These are phyloP conservation scores for Claviceps purpurea DNA, from an alignment of 2,329 filamentous ascomycete species.

Conservation along the genomic window DNA sequence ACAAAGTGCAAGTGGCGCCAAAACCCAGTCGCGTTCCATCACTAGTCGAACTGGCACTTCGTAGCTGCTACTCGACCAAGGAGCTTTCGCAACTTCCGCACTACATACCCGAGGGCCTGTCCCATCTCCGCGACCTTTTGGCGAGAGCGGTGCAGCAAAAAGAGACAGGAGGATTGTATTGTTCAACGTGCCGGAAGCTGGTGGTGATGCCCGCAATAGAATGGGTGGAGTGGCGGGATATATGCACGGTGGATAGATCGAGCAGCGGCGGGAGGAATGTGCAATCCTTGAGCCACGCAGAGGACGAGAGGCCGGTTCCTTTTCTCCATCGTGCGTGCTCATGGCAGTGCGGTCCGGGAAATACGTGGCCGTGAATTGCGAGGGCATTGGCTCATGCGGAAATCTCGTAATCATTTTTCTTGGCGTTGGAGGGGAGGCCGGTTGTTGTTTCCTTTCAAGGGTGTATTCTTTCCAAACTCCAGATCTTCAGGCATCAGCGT, in stretches of 20 bases:
- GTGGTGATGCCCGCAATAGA: constrained; percentile 38
- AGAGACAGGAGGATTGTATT: constrained; percentile 34
- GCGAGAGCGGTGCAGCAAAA: constrained; percentile 26
- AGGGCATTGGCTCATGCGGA: neutral
- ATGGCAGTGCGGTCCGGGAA: constrained; percentile 31
- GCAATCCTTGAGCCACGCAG: constrained; percentile 16
- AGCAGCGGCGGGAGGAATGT: constrained; percentile 4
- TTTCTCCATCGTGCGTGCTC: constrained; percentile 37
- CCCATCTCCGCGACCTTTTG: constrained; percentile 27
- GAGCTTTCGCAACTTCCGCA: constrained; percentile 28
- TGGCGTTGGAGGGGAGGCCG: neutral
- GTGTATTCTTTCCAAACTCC: neutral
- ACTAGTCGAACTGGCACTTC: constrained; percentile 36
- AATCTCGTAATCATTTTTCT: neutral
- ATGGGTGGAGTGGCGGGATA: constrained; percentile 51
- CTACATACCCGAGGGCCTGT: constrained; percentile 28
- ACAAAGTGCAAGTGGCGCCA: neutral
- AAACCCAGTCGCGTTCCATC: constrained; percentile 29
- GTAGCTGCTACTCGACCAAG: constrained; percentile 29
- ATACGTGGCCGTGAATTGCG: neutral
- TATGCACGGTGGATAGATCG: constrained; percentile 12
- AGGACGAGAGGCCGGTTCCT: constrained; percentile 27
- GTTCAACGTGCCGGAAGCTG: constrained; percentile 35
- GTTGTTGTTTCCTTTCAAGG: neutral
- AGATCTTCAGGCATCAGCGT: neutral